A percentile compares a stretch with the other conserved stretches of the same genome.
Evolutionary conservation across 2,329 filamentous ascomycete species (phyloP).

Genomic region (Fusarium penzigii): DNA sequence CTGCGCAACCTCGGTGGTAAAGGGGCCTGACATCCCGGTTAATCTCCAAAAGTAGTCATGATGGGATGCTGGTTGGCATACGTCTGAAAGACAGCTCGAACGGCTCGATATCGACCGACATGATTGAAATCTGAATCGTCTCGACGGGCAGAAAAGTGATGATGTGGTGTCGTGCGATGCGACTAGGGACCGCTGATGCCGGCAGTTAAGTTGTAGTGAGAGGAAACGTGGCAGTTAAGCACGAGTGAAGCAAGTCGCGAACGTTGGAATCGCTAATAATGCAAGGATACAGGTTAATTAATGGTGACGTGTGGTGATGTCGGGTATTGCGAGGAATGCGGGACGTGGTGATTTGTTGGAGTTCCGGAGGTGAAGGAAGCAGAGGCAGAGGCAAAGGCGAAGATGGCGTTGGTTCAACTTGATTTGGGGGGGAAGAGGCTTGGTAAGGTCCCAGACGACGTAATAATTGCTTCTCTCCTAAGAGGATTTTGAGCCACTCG

Average conservation of each 20-base stretch:
- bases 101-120: constrained; percentile 95
- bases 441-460: constrained; percentile 14
- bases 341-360: constrained; percentile 10
- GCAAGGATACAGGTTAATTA: constrained; percentile 12
- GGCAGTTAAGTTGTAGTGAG: constrained; percentile 18
- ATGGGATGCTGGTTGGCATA: constrained; percentile 50
- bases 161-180: constrained; percentile 24
- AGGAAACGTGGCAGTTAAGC: constrained; percentile 27
- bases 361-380: background rate
- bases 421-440: constrained; percentile 18
- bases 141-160: constrained; percentile 1
- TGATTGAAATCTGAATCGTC: constrained; percentile 46
- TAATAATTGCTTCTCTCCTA: constrained; percentile 19
- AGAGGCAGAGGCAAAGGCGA: background rate
- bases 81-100: constrained; percentile 90
- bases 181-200: constrained; percentile 5
- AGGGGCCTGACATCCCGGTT: constrained; percentile 54
- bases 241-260: constrained; percentile 11
- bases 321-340: background rate
- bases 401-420: background rate
- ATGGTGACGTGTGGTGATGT: constrained; percentile 3
- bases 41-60: constrained; percentile 12
- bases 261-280: constrained; percentile 3
- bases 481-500: too few relatives aligned
- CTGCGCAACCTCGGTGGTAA: constrained; percentile 66